Evolutionary conservation across 345 rosid genomes (phyloP).

Genomic region (Moricandia arvensis): DNA sequence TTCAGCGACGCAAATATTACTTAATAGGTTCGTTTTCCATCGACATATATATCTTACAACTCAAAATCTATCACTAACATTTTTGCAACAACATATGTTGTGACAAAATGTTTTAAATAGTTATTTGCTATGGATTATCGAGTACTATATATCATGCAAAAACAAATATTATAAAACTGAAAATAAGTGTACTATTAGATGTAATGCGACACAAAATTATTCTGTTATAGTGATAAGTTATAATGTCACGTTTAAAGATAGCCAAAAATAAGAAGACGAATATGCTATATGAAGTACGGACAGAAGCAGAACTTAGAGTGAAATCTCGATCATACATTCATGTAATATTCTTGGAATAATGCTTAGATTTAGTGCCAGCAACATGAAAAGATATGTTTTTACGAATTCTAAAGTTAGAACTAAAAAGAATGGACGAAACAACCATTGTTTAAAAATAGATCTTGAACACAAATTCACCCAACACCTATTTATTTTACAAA

Average conservation of each 20-base stretch:
- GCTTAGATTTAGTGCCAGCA: constrained; percentile 34
- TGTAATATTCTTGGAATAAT: constrained; percentile 38
- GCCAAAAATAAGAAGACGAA: constrained; percentile 12
- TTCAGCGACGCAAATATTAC: neutral
- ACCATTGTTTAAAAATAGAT: constrained; percentile 17
- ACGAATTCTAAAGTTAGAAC: constrained; percentile 15
- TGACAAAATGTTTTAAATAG: neutral
- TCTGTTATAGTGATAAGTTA: constrained; percentile 32
- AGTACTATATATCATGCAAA: neutral
- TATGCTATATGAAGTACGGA: constrained; percentile 29
- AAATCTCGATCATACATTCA: constrained; percentile 34
- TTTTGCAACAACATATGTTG: neutral
- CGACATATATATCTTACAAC: neutral
- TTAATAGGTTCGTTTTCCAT: neutral
- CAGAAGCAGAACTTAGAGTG: constrained; percentile 24
- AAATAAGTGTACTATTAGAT: neutral
- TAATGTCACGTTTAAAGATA: constrained; percentile 24
- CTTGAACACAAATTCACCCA: constrained; percentile 17
- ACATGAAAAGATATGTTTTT: neutral
- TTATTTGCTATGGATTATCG: neutral
- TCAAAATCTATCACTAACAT: neutral
- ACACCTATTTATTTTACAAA: constrained; percentile 4
- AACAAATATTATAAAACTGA: neutral
- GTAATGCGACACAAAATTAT: constrained; percentile 1
- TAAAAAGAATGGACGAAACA: constrained; percentile 33